Evolutionary conservation across 768 basidiomycete genomes (phyloP).

Genomic region (Mycena belliarum): DNA sequence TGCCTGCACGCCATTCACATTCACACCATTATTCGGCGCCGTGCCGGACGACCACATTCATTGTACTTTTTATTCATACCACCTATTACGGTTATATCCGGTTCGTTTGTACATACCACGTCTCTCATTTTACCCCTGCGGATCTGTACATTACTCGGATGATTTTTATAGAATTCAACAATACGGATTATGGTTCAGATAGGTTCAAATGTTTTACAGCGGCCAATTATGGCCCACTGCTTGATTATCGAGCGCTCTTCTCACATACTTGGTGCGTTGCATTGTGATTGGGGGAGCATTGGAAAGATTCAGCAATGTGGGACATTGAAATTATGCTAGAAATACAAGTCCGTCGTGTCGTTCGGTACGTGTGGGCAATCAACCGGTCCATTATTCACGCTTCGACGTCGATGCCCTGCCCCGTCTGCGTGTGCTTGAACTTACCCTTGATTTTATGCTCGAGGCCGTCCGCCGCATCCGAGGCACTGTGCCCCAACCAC

Average conservation of each 20-base stretch:
- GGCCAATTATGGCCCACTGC: too few species aligned
- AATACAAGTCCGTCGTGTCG: conserved; percentile 5
- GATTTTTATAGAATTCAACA: not conserved
- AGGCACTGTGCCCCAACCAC: conserved; percentile 55
- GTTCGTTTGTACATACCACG: conserved; percentile 8
- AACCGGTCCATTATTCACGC: conserved; percentile 22
- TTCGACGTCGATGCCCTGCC: conserved; percentile 42
- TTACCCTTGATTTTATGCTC: conserved; percentile 41
- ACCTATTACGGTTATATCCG: conserved; percentile 1
- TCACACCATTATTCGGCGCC: too few species aligned
- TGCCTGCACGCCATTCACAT: not conserved
- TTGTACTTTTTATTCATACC: not conserved
- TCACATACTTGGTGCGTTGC: too few species aligned
- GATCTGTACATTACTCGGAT: not conserved
- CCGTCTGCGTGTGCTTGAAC: conserved; percentile 36
- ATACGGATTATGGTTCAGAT: too few species aligned
- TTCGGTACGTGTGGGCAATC: too few species aligned
- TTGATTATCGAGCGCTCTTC: too few species aligned
- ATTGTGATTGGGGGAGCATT: too few species aligned
- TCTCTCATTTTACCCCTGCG: not conserved
- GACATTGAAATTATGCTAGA: not conserved
- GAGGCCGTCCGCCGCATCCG: conserved; percentile 41
- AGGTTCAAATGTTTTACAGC: too few species aligned
- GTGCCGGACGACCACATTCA: not conserved
- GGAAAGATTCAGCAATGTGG: not conserved